Base-by-base conservation (phyloP, 768 basidiomycete genomes). In the Auricularia sp. region DNA sequence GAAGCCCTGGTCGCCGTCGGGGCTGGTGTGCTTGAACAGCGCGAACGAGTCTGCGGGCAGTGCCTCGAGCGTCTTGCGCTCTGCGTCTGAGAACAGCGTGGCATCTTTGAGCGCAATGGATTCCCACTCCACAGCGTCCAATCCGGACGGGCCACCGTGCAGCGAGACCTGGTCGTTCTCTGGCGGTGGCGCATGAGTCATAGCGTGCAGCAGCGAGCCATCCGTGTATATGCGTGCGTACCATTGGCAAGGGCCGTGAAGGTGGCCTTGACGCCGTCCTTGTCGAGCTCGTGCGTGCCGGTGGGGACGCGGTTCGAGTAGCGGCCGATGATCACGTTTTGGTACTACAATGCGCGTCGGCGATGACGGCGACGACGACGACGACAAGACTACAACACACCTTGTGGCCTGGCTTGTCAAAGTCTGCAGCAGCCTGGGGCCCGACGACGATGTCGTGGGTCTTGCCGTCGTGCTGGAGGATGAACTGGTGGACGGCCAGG, bases 361-460 rank as follows among this genome's bases (percentile, higher is more conserved):
- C 7, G 5, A 11, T 2, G 14, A 21, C n/a, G 10, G 29, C 54
- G 29, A n/a, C 14, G 3, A 1, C 54, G 54, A 10, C 14, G 1
- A 29, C 24, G 8, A 1, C 29, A 24, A 14, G 29, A 18, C 24
- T 21, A 14, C 14, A 14, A 34, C 56, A 11, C 47, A 59, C 56
- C 56, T 85, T 87, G 72, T 86, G 81, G 11, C 72, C 74, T 6
- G 54, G 47, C 3, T 65, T 63, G 37, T 77, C 72, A 72, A 90
- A 87, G 66, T 79, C 83, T 67, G 79, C 70, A 62, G 87, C 83
- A 54, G 77, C 74, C 75, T 89, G 85, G 45, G 89, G 89, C 18
- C 88, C 89, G 68, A 89, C 80, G 54, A 91, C 83, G 65, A 91
- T 81, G 73, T 90, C 89, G 74, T 90, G 87, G 5, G 85, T 88